A percentile compares a stretch with the other conserved stretches of the same genome.
These are phyloP conservation scores for Diaporthe helianthi DNA, from an alignment of 2,329 filamentous ascomycete species.

Conservation along the genomic window DNA sequence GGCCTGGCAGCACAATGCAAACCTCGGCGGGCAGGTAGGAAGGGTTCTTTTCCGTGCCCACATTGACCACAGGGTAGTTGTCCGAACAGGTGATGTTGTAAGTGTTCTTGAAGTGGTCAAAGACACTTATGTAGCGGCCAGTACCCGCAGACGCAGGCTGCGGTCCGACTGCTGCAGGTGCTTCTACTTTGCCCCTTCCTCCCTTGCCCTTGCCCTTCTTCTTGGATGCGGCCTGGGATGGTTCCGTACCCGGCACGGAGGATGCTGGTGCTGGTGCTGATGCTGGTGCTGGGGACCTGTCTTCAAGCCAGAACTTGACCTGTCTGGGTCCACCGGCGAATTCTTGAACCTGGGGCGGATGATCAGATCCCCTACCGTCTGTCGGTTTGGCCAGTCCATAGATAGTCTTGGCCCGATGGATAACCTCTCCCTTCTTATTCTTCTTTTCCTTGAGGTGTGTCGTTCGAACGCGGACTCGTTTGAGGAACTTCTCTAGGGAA, in stretches of 20 bases:
- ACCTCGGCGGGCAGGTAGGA: slow-evolving; percentile 66
- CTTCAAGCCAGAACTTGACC: slow-evolving; percentile 60
- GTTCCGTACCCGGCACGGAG: background rate
- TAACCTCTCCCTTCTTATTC: slow-evolving; percentile 43
- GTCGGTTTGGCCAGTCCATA: slow-evolving; percentile 44
- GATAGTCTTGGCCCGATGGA: slow-evolving; percentile 49
- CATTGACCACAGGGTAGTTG: slow-evolving; percentile 62
- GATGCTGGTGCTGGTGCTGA: too few relatives aligned
- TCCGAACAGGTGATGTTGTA: slow-evolving; percentile 45
- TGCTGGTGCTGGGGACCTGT: slow-evolving; percentile 35
- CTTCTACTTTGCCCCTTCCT: slow-evolving; percentile 1
- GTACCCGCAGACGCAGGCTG: slow-evolving; percentile 18
- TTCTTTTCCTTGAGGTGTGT: slow-evolving; percentile 46
- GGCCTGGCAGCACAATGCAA: slow-evolving; percentile 62
- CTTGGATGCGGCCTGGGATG: slow-evolving; percentile 1
- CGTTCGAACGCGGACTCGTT: slow-evolving; percentile 46
- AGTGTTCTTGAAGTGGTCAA: slow-evolving; percentile 54
- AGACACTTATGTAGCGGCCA: slow-evolving; percentile 56
- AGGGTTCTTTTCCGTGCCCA: slow-evolving; percentile 60
- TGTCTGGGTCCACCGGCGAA: slow-evolving; percentile 56
- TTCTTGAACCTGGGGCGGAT: slow-evolving; percentile 38
- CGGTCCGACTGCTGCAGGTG: background rate
- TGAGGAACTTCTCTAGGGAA: slow-evolving; percentile 47
- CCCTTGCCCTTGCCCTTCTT: slow-evolving; percentile 33
- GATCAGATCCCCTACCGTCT: slow-evolving; percentile 43